These are phyloP conservation scores for Silene coronaria DNA, from an alignment of 179 eudicot species.

Conservation along the genomic window DNA sequence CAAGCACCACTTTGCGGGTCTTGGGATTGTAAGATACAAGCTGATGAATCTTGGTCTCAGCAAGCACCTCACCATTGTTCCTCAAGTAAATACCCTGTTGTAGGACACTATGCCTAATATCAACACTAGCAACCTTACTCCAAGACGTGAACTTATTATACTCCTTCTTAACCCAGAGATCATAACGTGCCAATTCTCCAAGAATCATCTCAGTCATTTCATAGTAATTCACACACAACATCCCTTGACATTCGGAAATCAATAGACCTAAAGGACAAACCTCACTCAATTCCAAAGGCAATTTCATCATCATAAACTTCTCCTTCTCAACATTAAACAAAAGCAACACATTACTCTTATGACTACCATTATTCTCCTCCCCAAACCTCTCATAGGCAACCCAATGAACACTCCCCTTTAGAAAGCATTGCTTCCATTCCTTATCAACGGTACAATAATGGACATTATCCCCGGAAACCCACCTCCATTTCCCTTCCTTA, in stretches of 20 bases:
- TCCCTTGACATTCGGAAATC: conserved; percentile 5
- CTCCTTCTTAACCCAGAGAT: conserved; percentile 7
- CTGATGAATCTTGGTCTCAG: neutral
- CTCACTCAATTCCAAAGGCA: neutral
- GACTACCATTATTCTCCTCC: neutral
- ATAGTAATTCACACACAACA: neutral
- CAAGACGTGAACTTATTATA: neutral
- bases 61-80: neutral
- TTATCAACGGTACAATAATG: neutral
- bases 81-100: neutral
- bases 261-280: neutral
- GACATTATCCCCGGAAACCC: neutral
- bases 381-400: conserved; percentile 4
- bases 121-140: neutral
- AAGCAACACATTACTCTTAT: neutral
- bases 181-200: neutral
- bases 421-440: conserved; percentile 5
- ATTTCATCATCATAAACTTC: conserved; percentile 11
- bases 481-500: conserved; percentile 11
- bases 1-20: neutral
- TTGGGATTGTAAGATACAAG: conserved; percentile 1
- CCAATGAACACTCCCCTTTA: conserved; percentile 4
- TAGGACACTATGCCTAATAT: neutral
- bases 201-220: neutral
- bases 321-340: conserved; percentile 8